Evolutionary conservation across 140 eudicot species (phyloP).

Genomic region (Flaveria floridana): DNA sequence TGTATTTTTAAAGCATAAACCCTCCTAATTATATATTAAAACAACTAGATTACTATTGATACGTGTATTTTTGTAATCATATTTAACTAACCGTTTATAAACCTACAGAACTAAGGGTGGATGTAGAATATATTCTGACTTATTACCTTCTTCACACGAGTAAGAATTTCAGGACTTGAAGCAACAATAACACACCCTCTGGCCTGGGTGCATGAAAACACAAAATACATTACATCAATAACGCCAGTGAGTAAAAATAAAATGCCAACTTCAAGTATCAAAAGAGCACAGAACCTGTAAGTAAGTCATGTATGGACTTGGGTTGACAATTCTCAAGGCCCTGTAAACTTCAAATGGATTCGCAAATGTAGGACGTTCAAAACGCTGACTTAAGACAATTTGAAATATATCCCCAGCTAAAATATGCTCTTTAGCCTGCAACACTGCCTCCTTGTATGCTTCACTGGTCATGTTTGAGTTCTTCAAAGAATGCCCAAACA

Average conservation of each 20-base stretch:
- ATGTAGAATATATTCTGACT: constrained; percentile 2
- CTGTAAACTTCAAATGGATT: constrained; percentile 97
- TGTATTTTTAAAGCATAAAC: neutral
- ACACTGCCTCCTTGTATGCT: constrained; percentile 76
- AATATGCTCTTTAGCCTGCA: constrained; percentile 94
- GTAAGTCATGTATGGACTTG: constrained; percentile 97
- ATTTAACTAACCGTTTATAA: neutral
- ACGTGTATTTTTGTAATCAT: too few species aligned
- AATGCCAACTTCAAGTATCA: constrained; percentile 8
- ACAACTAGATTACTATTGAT: neutral
- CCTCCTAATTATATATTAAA: neutral
- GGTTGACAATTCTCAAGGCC: constrained; percentile 94
- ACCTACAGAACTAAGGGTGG: neutral
- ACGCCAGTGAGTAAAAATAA: constrained; percentile 11
- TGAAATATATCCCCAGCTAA: constrained; percentile 98
- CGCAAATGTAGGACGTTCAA: constrained; percentile 90
- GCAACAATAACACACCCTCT: constrained; percentile 93
- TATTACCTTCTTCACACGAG: constrained; percentile 87
- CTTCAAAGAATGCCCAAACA: constrained; percentile 69
- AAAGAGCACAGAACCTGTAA: constrained; percentile 59
- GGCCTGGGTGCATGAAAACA: constrained; percentile 56
- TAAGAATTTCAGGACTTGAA: constrained; percentile 98
- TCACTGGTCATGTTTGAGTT: constrained; percentile 81
- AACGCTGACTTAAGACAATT: constrained; percentile 94
- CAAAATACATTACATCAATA: neutral